A percentile compares a stretch with the other conserved stretches of the same genome.
These are phyloP conservation scores for Odontarrhena argentea DNA, from an alignment of 345 rosid genomes.

Conservation along the genomic window DNA sequence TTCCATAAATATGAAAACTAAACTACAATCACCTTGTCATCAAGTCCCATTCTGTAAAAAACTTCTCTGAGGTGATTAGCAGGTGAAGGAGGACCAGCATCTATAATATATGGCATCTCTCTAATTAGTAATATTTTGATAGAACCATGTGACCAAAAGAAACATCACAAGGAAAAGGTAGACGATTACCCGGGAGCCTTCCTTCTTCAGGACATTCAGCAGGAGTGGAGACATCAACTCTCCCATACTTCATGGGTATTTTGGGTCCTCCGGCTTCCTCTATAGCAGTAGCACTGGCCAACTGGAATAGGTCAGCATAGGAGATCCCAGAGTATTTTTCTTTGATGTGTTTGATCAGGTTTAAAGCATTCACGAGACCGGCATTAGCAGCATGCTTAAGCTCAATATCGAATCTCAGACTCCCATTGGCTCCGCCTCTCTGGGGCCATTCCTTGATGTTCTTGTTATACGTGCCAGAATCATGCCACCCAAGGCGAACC, in stretches of 20 bases:
- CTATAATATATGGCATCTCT: conserved; percentile 39
- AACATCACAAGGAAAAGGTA: neutral
- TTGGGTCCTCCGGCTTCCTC: conserved; percentile 98
- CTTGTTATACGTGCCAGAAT: conserved; percentile 93
- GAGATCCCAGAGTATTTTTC: conserved; percentile 77
- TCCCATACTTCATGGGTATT: conserved; percentile 92
- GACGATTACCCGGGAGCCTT: conserved; percentile 81
- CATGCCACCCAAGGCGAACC: conserved; percentile 98
- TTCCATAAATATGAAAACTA: conserved; percentile 9
- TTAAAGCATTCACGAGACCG: conserved; percentile 86
- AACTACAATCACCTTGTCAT: conserved; percentile 66
- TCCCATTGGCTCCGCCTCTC: conserved; percentile 95
- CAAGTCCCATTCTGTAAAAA: conserved; percentile 92
- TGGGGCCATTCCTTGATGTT: conserved; percentile 83
- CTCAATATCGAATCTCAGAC: conserved; percentile 87
- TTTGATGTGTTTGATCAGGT: conserved; percentile 79
- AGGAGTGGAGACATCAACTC: conserved; percentile 77
- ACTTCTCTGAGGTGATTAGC: conserved; percentile 80
- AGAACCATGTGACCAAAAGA: neutral
- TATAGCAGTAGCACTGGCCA: conserved; percentile 93
- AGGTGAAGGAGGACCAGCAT: conserved; percentile 87
- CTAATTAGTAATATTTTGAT: neutral
- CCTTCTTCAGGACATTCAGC: conserved; percentile 96
- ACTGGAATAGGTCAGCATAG: conserved; percentile 88
- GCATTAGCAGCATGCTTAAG: conserved; percentile 97